These are phyloP conservation scores for Fusarium continuum DNA, from an alignment of 2,329 filamentous ascomycete genomes.

Conservation along the genomic window DNA sequence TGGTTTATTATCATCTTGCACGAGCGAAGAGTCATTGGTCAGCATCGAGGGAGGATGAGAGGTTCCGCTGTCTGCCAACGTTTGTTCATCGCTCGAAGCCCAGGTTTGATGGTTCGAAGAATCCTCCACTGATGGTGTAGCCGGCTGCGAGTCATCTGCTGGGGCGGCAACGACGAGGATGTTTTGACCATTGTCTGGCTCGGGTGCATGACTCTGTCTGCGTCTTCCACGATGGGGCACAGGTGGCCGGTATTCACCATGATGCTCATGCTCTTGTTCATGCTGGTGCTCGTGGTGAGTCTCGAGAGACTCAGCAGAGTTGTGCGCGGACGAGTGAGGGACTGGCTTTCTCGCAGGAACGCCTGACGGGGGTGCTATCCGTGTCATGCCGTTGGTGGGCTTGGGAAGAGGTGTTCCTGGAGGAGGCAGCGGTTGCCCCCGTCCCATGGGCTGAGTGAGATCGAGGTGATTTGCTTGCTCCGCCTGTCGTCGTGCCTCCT, in stretches of 20 bases:
- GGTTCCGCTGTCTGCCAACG: slow-evolving; percentile 22
- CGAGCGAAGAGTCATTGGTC: slow-evolving; percentile 16
- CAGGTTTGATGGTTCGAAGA: slow-evolving; percentile 28
- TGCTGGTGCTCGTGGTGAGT: slow-evolving; percentile 44
- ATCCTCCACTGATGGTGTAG: slow-evolving; percentile 58
- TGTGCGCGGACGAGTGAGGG: slow-evolving; percentile 47
- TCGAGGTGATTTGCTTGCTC: slow-evolving; percentile 52
- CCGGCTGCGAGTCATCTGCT: slow-evolving; percentile 67
- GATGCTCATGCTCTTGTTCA: slow-evolving; percentile 25
- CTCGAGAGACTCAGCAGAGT: slow-evolving; percentile 35
- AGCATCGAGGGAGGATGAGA: slow-evolving; percentile 20
- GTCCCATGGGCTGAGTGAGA: slow-evolving; percentile 76
- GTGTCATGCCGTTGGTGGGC: slow-evolving; percentile 68
- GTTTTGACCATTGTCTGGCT: slow-evolving; percentile 56
- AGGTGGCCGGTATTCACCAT: slow-evolving; percentile 25
- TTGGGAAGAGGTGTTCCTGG: slow-evolving; percentile 79
- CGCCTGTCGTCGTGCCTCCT: slow-evolving; percentile 51
- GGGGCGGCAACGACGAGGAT: slow-evolving; percentile 73
- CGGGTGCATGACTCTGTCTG: slow-evolving; percentile 48
- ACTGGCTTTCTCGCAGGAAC: slow-evolving; percentile 74
- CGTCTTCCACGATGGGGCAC: slow-evolving; percentile 53
- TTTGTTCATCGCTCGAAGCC: slow-evolving; percentile 26
- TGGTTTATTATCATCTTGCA: slow-evolving; percentile 14
- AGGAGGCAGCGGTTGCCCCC: slow-evolving; percentile 83
- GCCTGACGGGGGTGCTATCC: slow-evolving; percentile 61